Base-by-base conservation (phyloP, 2,329 filamentous ascomycete species). In the Lojkania enalia region DNA sequence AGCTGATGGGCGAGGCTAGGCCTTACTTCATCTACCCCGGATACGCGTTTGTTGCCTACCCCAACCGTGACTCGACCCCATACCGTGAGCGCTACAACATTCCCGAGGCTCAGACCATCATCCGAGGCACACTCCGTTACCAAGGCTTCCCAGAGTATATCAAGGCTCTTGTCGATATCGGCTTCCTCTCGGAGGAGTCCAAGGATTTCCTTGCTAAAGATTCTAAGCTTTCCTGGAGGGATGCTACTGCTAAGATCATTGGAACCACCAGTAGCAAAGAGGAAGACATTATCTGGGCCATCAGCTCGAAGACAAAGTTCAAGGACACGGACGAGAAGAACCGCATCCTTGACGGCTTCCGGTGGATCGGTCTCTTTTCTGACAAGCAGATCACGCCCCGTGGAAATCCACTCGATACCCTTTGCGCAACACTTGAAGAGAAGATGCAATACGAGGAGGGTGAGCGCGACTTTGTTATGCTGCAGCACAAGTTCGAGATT, bases 11-110 rank as follows among this genome's bases (percentile, higher is more conserved):
- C 50, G 82, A 81, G 38, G 90, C 91, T 30, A 92, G 95, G 79
- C 88, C 90, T 38, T 96, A 95, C 80, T 84, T 81, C 73, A 94
- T 92, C 77, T 95, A 90, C 77, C 87, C 88, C 25, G 88, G 89
- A 48, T 96, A 85, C 70, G 85, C 87, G 39, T 92, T 95, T 61
- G 90, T 96, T 57, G 90, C 87, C 31, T 97, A 97, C 75, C 87
- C 88, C 46, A 97, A 97, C 83, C 81, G 91, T 59, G 91, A 97
- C 74, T 91, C 85, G 15, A 94, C 88, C 13, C 79, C 82, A 6
- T 97, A 94, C 83, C 85, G 84, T 66, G 86, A 95, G 78, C 84
- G 88, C 52, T 96, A 96, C 81, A 75, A 83, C 72, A 96, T 96
- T 64, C 90, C 91, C 39, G 92, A 97, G 76, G 90, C 89, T 12